Evolutionary conservation across 2,329 filamentous ascomycete species (phyloP).

Genomic region (Ciborinia camelliae): DNA sequence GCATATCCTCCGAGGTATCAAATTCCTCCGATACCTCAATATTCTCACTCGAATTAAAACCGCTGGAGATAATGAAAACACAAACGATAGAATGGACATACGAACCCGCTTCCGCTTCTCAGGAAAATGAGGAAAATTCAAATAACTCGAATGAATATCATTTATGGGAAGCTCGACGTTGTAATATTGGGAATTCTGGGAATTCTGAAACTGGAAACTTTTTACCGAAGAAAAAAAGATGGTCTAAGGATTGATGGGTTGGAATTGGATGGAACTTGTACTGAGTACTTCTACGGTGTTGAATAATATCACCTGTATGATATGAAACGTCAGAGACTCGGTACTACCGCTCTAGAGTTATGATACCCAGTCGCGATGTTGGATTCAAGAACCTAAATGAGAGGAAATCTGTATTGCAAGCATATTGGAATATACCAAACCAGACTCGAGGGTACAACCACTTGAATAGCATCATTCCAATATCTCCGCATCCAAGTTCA

Average conservation of each 20-base stretch:
- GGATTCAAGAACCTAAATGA: not conserved
- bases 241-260: not conserved
- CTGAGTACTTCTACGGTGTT: not conserved
- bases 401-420: no score
- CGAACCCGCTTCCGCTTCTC: not conserved
- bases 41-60: not conserved
- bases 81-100: slow-evolving; percentile 2
- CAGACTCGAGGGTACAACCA: not conserved
- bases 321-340: not conserved
- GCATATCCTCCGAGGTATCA: not conserved
- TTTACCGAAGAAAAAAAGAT: not conserved
- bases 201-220: not conserved
- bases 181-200: not conserved
- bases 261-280: no score
- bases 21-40: not conserved
- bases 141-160: not conserved
- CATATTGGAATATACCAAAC: not conserved
- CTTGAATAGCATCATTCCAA: not conserved
- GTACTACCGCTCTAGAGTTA: not conserved
- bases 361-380: not conserved
- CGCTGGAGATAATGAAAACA: not conserved
- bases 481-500: not conserved
- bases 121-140: not conserved
- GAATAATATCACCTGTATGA: not conserved
- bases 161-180: not conserved